Percentiles rank a stretch among this genome's conserved stretches.
These are phyloP conservation scores for Scolecobasidium constrictum DNA, from an alignment of 2,329 filamentous ascomycete species.

Conservation along the genomic window DNA sequence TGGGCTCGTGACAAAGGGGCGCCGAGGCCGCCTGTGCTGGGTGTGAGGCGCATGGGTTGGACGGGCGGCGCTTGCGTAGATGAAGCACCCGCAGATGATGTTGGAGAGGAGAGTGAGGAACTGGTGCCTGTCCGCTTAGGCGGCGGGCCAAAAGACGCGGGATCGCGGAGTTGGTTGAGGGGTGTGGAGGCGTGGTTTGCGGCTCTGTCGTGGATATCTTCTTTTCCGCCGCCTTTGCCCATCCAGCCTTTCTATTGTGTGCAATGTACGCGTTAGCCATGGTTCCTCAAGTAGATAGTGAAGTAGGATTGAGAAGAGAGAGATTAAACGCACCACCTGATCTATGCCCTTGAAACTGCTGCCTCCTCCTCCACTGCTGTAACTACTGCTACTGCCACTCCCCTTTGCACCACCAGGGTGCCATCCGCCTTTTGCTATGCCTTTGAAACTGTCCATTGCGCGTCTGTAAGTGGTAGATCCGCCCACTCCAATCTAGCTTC, in stretches of 20 bases:
- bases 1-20: constrained; percentile 3
- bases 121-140: constrained; percentile 43
- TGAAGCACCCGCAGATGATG: constrained; percentile 6
- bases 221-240: constrained; percentile 44
- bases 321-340: constrained; percentile 40
- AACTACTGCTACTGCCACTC: constrained; percentile 22
- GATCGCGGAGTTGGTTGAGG: constrained; percentile 62
- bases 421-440: constrained; percentile 38
- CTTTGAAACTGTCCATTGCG: constrained; percentile 23
- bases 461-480: no score
- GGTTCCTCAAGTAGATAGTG: constrained; percentile 1
- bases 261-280: constrained; percentile 12
- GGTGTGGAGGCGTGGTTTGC: constrained; percentile 48
- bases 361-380: constrained; percentile 9
- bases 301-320: constrained; percentile 1
- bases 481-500: no score
- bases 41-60: background rate
- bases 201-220: constrained; percentile 24
- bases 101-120: no score
- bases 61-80: constrained; percentile 1
- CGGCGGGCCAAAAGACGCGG: constrained; percentile 66
- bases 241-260: constrained; percentile 44
- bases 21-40: background rate
- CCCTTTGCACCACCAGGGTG: constrained; percentile 24
- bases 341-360: constrained; percentile 45